Evolutionary conservation across 169 alveolate species (phyloP), one percentile per base, ranked within the genome.

Genomic region (Cyclospora cayetanensis): DNA sequence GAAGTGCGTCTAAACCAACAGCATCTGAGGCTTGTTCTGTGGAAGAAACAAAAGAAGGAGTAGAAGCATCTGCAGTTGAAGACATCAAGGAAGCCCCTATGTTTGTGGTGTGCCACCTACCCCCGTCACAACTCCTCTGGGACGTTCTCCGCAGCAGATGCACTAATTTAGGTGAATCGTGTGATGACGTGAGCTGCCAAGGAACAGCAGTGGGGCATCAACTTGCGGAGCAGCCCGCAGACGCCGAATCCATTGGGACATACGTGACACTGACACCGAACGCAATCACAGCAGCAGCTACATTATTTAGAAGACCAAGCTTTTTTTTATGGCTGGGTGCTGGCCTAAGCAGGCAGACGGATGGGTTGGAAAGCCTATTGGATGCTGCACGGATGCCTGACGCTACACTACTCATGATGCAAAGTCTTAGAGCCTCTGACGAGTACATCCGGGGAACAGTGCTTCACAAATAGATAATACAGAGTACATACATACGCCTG

Each of bases 51-150:
- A 74, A 53, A 22, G 89, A 52, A 31, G 89, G 55, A 34, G 35
- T 50, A 25, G 89, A 52, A 80, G 25, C 72, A 29, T 15, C 70
- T 11, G 60, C 89, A 46, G 53, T 53, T 34, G 89, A 52, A 80
- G 89, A 50, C 3, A 74, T 50, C 35, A 80, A 80, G 18, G 55
- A 34, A 52, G 39, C 34, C 5, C 52, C 89, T 15, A 65, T 52
- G 53, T 74, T 80, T 20, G 70, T 65, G 3, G 89, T 80, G 46
- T 80, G 89, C 72, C 89, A 80, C 29, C 29, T 80, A 15, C 89
- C 89, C 3, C 89, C 89, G 1, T 53, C 89, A 20, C 66, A 80
- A 25, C 72, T 80, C 41, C 52, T 80, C 34, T 80, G 89, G 89
- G 63, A 80, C n/a, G 89, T 80, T 27, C 2, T 80, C 76, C 29